Conservation (phyloP, 2,329 filamentous ascomycete species). For the Verticillium zaregamsianum region DNA sequence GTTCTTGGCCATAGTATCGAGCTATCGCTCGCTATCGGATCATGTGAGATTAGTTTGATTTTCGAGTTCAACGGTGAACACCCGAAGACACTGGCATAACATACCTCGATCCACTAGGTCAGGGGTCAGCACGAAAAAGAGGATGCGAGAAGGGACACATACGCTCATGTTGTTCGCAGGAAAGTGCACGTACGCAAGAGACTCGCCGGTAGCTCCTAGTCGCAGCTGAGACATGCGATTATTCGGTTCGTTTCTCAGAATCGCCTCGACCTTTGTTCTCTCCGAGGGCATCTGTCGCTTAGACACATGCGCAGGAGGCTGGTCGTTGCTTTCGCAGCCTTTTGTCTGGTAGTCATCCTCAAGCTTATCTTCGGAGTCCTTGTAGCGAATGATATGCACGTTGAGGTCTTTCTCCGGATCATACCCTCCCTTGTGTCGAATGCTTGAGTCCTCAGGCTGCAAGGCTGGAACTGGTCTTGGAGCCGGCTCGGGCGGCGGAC, state of each 20-base stretch:
- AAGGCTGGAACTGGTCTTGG: not conserved
- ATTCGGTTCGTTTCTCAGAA: not conserved
- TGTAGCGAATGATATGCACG: constrained; percentile 3
- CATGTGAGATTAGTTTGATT: not conserved
- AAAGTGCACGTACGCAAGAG: constrained; percentile 22
- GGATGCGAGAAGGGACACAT: constrained; percentile 1
- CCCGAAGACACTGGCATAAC: not conserved
- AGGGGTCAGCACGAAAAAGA: not conserved
- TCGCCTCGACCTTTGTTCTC: not conserved
- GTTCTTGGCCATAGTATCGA: constrained; percentile 20
- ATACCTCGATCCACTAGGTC: constrained; percentile 10
- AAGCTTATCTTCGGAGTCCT: not conserved
- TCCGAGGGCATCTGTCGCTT: not conserved
- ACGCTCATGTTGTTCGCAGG: constrained; percentile 28
- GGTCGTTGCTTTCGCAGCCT: not conserved
- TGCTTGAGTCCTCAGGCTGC: not conserved
- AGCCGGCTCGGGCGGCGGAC: not conserved
- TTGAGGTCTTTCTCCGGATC: constrained; percentile 2
- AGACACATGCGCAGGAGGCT: not conserved
- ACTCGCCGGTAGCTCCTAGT: not conserved
- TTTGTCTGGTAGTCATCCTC: not conserved
- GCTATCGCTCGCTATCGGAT: constrained; percentile 20
- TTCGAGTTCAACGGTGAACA: not conserved
- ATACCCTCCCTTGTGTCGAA: not conserved
- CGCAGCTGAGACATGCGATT: not conserved